A percentile compares a stretch with the other conserved stretches of the same genome.
phyloP scores from a whole-genome alignment of 1,139 yeast species.

The Candida sp. region DNA sequence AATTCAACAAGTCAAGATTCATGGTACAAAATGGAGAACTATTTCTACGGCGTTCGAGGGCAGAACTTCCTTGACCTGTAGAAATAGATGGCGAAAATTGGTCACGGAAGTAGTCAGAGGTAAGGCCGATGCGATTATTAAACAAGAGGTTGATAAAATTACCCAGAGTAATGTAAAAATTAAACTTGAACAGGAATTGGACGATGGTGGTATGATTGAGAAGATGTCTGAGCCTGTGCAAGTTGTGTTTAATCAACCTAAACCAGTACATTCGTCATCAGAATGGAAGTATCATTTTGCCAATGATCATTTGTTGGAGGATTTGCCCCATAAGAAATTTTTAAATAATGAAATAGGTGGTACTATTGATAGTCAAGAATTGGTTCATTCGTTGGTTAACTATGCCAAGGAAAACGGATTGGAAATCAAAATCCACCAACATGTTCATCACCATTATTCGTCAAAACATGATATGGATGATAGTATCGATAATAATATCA shows the following conservation, averaged over 20 bases:
- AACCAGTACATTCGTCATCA: conserved; percentile 7
- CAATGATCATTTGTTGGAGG: conserved; percentile 9
- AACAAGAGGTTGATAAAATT: conserved; percentile 32
- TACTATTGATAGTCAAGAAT: conserved; percentile 44
- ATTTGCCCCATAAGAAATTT: conserved; percentile 19
- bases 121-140: conserved; percentile 38
- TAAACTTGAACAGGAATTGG: neutral
- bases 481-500: neutral
- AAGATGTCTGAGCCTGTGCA: neutral
- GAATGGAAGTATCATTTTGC: conserved; percentile 35
- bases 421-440: conserved; percentile 77
- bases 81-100: conserved; percentile 90
- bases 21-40: conserved; percentile 93
- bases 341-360: conserved; percentile 41
- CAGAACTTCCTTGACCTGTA: conserved; percentile 84
- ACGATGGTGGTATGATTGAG: neutral
- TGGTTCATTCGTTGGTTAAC: conserved; percentile 55
- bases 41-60: conserved; percentile 71
- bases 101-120: conserved; percentile 73
- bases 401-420: conserved; percentile 61
- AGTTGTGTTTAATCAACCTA: neutral
- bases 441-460: conserved; percentile 68
- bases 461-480: conserved; percentile 16
- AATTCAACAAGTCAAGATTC: conserved; percentile 58
- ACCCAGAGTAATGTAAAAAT: conserved; percentile 17